phyloP scores from a whole-genome alignment of 2,329 filamentous ascomycete species.

The Passalora sequoiae region DNA sequence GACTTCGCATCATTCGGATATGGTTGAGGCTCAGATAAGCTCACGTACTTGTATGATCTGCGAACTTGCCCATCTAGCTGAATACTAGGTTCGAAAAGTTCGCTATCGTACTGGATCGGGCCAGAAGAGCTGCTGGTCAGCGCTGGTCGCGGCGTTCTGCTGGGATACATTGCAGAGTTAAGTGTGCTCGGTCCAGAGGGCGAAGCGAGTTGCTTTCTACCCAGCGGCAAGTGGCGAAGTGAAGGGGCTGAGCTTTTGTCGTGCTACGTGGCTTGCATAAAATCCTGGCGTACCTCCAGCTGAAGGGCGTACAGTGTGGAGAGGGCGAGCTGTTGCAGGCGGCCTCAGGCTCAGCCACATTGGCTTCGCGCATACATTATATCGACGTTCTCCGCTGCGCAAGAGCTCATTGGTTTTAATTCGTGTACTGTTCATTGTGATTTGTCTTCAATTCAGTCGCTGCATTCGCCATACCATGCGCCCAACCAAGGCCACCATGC shows the following conservation, averaged over 20 bases:
- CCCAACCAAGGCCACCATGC: not conserved
- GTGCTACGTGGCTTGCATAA: not conserved
- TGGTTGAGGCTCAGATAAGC: too few relatives aligned
- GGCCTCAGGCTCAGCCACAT: slow-evolving; percentile 4
- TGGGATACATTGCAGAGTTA: not conserved
- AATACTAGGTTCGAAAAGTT: not conserved
- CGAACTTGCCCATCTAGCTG: not conserved
- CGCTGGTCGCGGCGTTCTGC: not conserved
- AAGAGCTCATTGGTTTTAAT: too few relatives aligned
- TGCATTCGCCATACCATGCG: too few relatives aligned
- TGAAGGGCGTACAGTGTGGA: not conserved
- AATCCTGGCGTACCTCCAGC: not conserved
- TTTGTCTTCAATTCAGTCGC: too few relatives aligned
- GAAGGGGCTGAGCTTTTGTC: slow-evolving; percentile 1
- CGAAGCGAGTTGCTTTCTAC: not conserved
- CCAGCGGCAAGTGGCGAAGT: not conserved
- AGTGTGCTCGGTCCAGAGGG: not conserved
- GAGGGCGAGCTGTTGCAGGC: not conserved
- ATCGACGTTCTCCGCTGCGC: not conserved
- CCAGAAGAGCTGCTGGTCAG: slow-evolving; percentile 1
- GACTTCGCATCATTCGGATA: too few relatives aligned
- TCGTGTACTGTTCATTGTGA: not conserved
- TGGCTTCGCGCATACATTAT: not conserved
- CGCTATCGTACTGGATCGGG: too few relatives aligned
- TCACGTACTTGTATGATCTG: not conserved